Conservation (phyloP, 2,329 filamentous ascomycete species). For the Chaetomiaceae sp. region DNA sequence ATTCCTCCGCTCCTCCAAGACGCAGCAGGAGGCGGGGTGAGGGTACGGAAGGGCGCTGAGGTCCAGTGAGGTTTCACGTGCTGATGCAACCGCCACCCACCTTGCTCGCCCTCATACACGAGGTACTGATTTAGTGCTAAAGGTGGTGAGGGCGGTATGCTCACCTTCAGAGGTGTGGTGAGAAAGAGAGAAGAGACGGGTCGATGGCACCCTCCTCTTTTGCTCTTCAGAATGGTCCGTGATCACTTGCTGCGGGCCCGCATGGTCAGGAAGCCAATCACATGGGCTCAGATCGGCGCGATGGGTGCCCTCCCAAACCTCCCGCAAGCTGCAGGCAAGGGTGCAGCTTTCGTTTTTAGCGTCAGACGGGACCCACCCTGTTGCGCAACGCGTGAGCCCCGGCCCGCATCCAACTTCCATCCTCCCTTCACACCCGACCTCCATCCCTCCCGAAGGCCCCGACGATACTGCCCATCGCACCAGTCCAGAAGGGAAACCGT, state of each 20-base stretch:
- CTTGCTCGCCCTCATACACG: too few relatives aligned
- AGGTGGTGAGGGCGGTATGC: too few relatives aligned
- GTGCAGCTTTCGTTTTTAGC: background rate
- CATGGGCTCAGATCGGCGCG: constrained; percentile 5
- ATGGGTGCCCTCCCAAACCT: background rate
- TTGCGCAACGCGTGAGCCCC: constrained; percentile 6
- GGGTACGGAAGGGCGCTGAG: too few relatives aligned
- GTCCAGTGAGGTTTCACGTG: constrained; percentile 15
- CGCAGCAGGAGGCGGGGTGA: too few relatives aligned
- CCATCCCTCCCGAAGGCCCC: constrained; percentile 4
- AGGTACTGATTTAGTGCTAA: too few relatives aligned
- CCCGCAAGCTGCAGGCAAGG: background rate
- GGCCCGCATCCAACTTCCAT: constrained; percentile 8
- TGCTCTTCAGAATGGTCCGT: constrained; percentile 14
- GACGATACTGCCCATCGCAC: too few relatives aligned
- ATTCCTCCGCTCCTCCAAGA: too few relatives aligned
- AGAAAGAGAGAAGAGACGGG: background rate
- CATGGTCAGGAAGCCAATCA: constrained; percentile 12
- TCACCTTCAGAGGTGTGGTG: too few relatives aligned
- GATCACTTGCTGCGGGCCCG: constrained; percentile 9
- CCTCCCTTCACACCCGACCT: too few relatives aligned
- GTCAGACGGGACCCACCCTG: background rate
- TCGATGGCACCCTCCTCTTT: constrained; percentile 9
- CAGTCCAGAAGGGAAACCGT: too few relatives aligned
- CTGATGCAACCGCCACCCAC: too few relatives aligned